phyloP scores from a whole-genome alignment of 176 grass and related monocot genomes.

The Luzula sylvatica region DNA sequence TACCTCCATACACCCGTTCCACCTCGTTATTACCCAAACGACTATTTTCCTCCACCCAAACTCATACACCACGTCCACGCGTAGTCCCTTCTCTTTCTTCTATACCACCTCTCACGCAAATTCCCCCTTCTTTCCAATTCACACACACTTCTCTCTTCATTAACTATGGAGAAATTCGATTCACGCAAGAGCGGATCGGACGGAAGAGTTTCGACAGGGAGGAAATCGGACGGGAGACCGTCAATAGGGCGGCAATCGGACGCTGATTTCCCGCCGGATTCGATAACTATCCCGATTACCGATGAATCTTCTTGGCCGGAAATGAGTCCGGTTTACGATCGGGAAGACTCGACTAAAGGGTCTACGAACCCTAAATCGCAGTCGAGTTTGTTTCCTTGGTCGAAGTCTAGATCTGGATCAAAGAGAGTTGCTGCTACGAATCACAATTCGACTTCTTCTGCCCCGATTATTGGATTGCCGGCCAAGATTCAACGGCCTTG shows the following conservation, averaged over 20 bases:
- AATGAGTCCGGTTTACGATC: conserved; percentile 74
- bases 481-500: conserved; percentile 39
- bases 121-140: not conserved
- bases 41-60: no score
- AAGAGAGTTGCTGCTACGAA: conserved; percentile 32
- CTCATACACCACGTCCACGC: no score
- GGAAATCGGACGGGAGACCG: no score
- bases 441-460: conserved; percentile 20
- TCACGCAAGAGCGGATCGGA: not conserved
- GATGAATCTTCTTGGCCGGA: conserved; percentile 55
- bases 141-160: not conserved
- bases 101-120: conserved; percentile 8
- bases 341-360: conserved; percentile 92
- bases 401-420: conserved; percentile 60
- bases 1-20: no score
- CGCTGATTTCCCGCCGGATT: conserved; percentile 67
- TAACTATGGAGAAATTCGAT: conserved; percentile 3
- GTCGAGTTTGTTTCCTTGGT: conserved; percentile 35
- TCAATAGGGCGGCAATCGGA: conserved; percentile 13
- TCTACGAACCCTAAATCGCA: conserved; percentile 85
- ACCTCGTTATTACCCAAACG: no score
- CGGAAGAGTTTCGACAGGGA: not conserved
- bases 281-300: conserved; percentile 55
- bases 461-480: conserved; percentile 59
- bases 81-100: not conserved